Percentiles rank a stretch among this genome's conserved stretches.
These are phyloP conservation scores for Amylocarpus encephaloides DNA, from an alignment of 2,329 filamentous ascomycete genomes.

Conservation along the genomic window DNA sequence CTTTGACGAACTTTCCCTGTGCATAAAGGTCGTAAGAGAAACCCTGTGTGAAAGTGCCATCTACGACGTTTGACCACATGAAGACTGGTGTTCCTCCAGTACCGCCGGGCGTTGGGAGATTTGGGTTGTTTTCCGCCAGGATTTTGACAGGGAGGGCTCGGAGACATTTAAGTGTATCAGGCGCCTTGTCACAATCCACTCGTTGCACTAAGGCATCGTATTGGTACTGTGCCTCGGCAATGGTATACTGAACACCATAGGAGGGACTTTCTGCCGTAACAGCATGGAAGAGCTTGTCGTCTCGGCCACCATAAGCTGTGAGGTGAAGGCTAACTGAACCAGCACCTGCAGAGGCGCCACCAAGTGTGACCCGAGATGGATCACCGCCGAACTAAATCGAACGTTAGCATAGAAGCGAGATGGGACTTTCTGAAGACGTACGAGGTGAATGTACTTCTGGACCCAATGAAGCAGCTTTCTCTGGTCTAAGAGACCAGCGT, in stretches of 20 bases:
- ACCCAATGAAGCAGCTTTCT: constrained; percentile 65
- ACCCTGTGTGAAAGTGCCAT: constrained; percentile 45
- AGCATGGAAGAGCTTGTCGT: constrained; percentile 45
- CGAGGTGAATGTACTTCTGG: constrained; percentile 51
- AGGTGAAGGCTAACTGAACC: constrained; percentile 60
- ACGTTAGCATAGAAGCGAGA: neutral
- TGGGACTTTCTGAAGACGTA: constrained; percentile 18
- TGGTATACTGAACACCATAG: constrained; percentile 42
- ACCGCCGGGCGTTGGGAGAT: constrained; percentile 34
- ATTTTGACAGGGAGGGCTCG: constrained; percentile 36
- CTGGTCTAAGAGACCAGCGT: constrained; percentile 67
- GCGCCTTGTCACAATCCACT: constrained; percentile 35
- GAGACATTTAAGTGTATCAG: constrained; percentile 41
- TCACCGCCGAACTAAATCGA: constrained; percentile 60
- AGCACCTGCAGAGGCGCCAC: constrained; percentile 63
- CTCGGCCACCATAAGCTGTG: constrained; percentile 44
- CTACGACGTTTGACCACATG: constrained; percentile 50
- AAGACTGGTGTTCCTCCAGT: constrained; percentile 37
- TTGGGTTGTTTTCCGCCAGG: constrained; percentile 39
- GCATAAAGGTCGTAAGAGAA: constrained; percentile 44
- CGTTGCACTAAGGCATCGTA: constrained; percentile 43
- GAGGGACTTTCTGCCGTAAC: constrained; percentile 46
- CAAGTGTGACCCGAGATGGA: constrained; percentile 59
- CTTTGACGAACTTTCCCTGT: constrained; percentile 44
- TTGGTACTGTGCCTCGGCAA: constrained; percentile 44